Conservation (phyloP, 2,329 filamentous ascomycete species). For the Pseudogymnoascus sp. region DNA sequence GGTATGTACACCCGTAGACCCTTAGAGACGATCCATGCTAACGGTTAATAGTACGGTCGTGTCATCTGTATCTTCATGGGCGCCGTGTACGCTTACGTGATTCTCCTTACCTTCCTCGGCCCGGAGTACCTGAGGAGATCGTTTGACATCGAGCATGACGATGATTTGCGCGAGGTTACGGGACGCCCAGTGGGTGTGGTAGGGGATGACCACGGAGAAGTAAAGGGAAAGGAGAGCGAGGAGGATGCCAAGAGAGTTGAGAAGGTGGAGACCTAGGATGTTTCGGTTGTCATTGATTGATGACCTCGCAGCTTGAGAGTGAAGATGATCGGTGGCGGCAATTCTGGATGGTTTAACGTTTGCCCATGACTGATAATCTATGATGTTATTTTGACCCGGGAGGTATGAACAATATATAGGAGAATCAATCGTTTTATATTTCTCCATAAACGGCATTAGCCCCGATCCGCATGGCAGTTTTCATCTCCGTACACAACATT, state of each 20-base stretch:
- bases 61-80: constrained; percentile 91
- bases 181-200: constrained; percentile 18
- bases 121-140: constrained; percentile 39
- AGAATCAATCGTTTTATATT: neutral
- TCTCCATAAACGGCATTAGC: neutral
- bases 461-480: neutral
- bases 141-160: constrained; percentile 39
- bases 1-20: neutral
- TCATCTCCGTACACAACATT: neutral
- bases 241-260: neutral
- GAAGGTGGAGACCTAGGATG: neutral
- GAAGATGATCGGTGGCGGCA: neutral
- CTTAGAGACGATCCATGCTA: neutral
- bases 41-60: constrained; percentile 66
- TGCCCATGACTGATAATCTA: neutral
- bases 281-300: neutral
- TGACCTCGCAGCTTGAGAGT: neutral
- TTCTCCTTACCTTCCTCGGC: constrained; percentile 53
- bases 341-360: constrained; percentile 1
- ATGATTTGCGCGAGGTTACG: constrained; percentile 36
- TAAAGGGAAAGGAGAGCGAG: neutral
- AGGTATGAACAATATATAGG: neutral
- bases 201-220: neutral
- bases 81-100: constrained; percentile 62
- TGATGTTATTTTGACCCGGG: neutral